Conservation (phyloP, 352 stramenopile species). For the Thalassiosira mediterranea region DNA sequence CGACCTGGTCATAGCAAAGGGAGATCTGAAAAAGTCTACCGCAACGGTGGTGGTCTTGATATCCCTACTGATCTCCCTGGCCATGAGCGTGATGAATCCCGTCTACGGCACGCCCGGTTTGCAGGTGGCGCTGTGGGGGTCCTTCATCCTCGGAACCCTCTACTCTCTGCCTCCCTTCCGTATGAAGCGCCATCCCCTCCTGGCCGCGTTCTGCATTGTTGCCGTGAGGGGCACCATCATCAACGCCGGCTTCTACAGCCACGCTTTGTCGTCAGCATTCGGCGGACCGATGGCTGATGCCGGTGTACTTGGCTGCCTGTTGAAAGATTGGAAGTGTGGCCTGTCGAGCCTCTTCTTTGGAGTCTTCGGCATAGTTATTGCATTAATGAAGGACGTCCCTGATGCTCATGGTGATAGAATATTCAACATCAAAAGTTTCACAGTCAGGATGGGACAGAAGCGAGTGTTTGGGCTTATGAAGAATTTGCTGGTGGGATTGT, state of each 20-base stretch:
- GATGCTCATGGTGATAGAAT: conserved; percentile 83
- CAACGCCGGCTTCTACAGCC: conserved; percentile 87
- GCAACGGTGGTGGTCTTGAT: conserved; percentile 63
- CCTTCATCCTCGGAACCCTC: conserved; percentile 82
- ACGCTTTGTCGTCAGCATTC: conserved; percentile 72
- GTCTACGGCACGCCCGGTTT: conserved; percentile 58
- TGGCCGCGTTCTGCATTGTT: conserved; percentile 88
- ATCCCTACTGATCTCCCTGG: conserved; percentile 57
- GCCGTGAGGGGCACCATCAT: conserved; percentile 85
- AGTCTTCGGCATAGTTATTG: conserved; percentile 82
- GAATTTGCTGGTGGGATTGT: conserved; percentile 65
- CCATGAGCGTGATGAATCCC: conserved; percentile 59
- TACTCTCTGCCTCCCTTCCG: conserved; percentile 87
- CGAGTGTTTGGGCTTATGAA: conserved; percentile 75
- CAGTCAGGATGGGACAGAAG: conserved; percentile 79
- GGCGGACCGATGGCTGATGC: conserved; percentile 15
- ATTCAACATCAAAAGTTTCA: conserved; percentile 85
- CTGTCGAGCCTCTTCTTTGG: conserved; percentile 80
- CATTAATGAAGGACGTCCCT: conserved; percentile 89
- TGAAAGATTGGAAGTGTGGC: conserved; percentile 59
- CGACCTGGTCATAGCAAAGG: conserved; percentile 84
- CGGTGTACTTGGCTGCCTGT: conserved; percentile 60
- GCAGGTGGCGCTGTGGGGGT: conserved; percentile 80
- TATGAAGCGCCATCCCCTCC: conserved; percentile 86
- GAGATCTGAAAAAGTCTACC: conserved; percentile 69